Base-by-base conservation (phyloP, 768 basidiomycete genomes). In the Tulasnella sp. region DNA sequence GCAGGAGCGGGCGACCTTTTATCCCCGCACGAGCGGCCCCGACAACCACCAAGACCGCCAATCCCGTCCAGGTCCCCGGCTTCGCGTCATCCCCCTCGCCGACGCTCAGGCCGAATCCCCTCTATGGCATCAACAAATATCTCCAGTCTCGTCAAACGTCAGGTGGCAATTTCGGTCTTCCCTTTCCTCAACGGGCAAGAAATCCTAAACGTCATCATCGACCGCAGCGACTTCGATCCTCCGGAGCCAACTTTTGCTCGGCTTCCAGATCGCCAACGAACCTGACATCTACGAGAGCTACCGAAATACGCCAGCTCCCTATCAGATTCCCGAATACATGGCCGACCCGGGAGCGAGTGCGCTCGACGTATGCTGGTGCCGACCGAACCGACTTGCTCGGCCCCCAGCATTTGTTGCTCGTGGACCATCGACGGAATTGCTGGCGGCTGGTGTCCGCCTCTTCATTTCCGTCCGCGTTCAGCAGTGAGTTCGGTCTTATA, bases 1-100 rank as follows among this genome's bases (percentile, higher is more conserved):
- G 0, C 94, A 95, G 84, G 94, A 96, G 78, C 89, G 87, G 3
- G 92, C 87, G 6, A 85, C 91, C 14, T 82, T 87, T 83, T 60
- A n/a, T 85, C 5, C 84, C 9, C 84, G 89, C 0, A 88, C 90
- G 74, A 87, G 87, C n/a, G n/a, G n/a, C n/a, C 28, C 82, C 85
- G 11, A 88, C 89, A 31, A 85, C 93, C 37, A 86, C 89, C 73
- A 94, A 93, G 84, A 84, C 85, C 80, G 83, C 83, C 41, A 80
- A 28, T 77, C 77, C 24, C 20, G 76, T 69, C 22, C 48, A 46
- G 6, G n/a, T 72, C 34, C 83, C 88, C 76, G 88, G 88, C 81
- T 84, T 88, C 76, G 87, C 87, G 75, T 87, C 87, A 22, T 88
- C 88, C 83, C 84, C 86, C 69, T 83, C 88, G 48, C 86, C 86